These are phyloP conservation scores for Leptosphaerulina australis DNA, from an alignment of 2,329 filamentous ascomycete species.

Conservation along the genomic window DNA sequence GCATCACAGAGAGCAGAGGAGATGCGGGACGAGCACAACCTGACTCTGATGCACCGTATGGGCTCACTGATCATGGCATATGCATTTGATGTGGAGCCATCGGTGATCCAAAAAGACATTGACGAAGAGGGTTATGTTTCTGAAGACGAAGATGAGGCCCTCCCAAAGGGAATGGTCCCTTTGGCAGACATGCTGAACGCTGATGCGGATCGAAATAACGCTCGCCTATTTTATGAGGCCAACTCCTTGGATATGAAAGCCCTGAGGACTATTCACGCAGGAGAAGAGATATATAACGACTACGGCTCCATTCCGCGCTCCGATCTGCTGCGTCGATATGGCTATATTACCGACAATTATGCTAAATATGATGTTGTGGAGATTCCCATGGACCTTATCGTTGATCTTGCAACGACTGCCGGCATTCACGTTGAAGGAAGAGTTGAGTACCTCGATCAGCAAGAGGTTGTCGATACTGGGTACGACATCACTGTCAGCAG, in stretches of 20 bases:
- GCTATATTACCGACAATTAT: conserved; percentile 83
- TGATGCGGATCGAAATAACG: conserved; percentile 80
- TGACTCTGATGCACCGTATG: conserved; percentile 74
- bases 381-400: conserved; percentile 67
- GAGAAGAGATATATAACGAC: conserved; percentile 85
- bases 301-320: conserved; percentile 84
- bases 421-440: conserved; percentile 25
- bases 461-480: conserved; percentile 71
- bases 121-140: conserved; percentile 61
- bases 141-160: conserved; percentile 55
- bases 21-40: conserved; percentile 54
- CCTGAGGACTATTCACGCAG: conserved; percentile 69
- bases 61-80: conserved; percentile 92
- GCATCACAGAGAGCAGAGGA: conserved; percentile 47
- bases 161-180: conserved; percentile 83
- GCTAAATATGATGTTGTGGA: conserved; percentile 83
- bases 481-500: conserved; percentile 62
- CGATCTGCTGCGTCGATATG: conserved; percentile 82
- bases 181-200: conserved; percentile 90
- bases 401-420: conserved; percentile 19
- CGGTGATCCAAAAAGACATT: conserved; percentile 54
- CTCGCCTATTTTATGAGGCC: conserved; percentile 66
- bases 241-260: conserved; percentile 71
- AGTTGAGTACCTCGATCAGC: conserved; percentile 65
- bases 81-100: conserved; percentile 77